phyloP scores from a whole-genome alignment of 2,329 filamentous ascomycete genomes.

The Cylindrodendrum hubeiense region DNA sequence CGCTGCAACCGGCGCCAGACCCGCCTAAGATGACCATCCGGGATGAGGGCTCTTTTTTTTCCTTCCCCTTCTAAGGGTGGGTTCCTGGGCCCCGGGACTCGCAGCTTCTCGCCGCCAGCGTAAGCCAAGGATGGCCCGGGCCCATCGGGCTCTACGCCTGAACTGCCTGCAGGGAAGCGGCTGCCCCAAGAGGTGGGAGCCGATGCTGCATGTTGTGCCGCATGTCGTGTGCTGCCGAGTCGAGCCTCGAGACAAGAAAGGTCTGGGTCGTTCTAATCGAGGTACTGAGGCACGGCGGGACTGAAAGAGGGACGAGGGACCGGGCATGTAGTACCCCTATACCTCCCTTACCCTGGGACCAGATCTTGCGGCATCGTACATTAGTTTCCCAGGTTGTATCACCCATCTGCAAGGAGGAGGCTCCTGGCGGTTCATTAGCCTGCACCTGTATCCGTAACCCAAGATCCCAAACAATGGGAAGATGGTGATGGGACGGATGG shows the following conservation, averaged over 20 bases:
- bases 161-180: slow-evolving; percentile 22
- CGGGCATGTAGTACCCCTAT: slow-evolving; percentile 29
- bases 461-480: not conserved
- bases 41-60: slow-evolving; percentile 6
- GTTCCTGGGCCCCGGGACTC: slow-evolving; percentile 24
- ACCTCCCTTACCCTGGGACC: slow-evolving; percentile 38
- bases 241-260: slow-evolving; percentile 18
- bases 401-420: slow-evolving; percentile 27
- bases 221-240: slow-evolving; percentile 27
- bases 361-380: slow-evolving; percentile 46
- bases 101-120: slow-evolving; percentile 29
- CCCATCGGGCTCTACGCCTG: slow-evolving; percentile 20
- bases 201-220: slow-evolving; percentile 41
- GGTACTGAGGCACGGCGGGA: slow-evolving; percentile 23
- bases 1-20: slow-evolving; percentile 5
- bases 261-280: slow-evolving; percentile 27
- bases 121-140: slow-evolving; percentile 26
- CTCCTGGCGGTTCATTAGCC: slow-evolving; percentile 3
- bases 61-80: slow-evolving; percentile 12
- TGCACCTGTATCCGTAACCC: not conserved
- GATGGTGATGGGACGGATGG: slow-evolving; percentile 14
- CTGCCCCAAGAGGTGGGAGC: slow-evolving; percentile 35
- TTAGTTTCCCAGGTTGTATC: slow-evolving; percentile 36
- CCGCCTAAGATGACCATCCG: slow-evolving; percentile 15
- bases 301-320: slow-evolving; percentile 22